Evolutionary conservation across 768 basidiomycete genomes (phyloP).

Genomic region (Russula lepida): DNA sequence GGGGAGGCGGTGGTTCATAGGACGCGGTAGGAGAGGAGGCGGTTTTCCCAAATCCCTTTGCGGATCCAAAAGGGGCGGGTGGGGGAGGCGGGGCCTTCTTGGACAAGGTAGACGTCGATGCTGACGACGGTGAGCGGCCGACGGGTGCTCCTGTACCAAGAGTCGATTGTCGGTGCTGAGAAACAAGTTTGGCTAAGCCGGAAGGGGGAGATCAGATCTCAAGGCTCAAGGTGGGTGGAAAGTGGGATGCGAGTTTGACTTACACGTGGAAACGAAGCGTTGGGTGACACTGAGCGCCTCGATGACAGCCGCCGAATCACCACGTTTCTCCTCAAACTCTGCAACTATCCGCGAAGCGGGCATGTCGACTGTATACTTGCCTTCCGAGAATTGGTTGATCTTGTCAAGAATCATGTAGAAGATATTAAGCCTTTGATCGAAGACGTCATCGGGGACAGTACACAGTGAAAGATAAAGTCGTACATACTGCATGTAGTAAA

Average conservation of each 20-base stretch:
- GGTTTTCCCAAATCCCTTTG: too few species aligned
- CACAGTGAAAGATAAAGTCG: background rate
- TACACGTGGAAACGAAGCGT: conserved; percentile 78
- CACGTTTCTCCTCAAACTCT: conserved; percentile 75
- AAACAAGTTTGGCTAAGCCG: conserved; percentile 56
- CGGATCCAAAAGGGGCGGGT: conserved; percentile 33
- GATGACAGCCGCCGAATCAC: conserved; percentile 70
- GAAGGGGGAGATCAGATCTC: background rate
- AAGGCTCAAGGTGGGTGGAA: background rate
- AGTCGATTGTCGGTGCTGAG: conserved; percentile 35
- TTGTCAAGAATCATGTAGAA: conserved; percentile 94
- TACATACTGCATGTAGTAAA: conserved; percentile 98
- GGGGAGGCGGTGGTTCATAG: conserved; percentile 34
- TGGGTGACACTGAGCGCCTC: conserved; percentile 79
- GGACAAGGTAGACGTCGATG: conserved; percentile 23
- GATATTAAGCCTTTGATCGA: conserved; percentile 63
- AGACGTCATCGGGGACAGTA: background rate
- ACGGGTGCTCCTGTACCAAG: background rate
- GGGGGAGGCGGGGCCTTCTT: conserved; percentile 23
- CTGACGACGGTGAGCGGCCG: conserved; percentile 18
- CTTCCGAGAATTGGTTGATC: conserved; percentile 74
- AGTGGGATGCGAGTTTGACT: conserved; percentile 26
- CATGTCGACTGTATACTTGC: conserved; percentile 62
- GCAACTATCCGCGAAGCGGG: conserved; percentile 60
- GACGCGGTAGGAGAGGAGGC: conserved; percentile 27